Percentiles rank a stretch among this genome's conserved stretches.
Evolutionary conservation across 331 rosid genomes (phyloP).

Genomic region (Malus hybrid): DNA sequence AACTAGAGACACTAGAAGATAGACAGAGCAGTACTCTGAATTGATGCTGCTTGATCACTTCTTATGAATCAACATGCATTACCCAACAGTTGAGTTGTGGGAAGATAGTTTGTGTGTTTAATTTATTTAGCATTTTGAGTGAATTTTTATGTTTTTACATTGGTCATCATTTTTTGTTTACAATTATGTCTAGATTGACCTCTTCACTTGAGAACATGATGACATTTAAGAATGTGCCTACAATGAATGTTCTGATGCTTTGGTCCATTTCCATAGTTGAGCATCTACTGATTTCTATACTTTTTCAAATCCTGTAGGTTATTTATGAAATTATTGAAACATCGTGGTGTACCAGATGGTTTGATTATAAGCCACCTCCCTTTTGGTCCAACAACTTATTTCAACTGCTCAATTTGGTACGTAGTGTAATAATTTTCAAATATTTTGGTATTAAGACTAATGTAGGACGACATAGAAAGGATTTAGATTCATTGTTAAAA

Average conservation of each 20-base stretch:
- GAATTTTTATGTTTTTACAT: not conserved
- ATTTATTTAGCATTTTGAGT: not conserved
- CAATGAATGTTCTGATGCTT: not conserved
- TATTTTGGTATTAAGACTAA: not conserved
- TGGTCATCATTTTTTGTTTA: not conserved
- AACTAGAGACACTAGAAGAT: too few relatives aligned
- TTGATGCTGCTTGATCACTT: not conserved
- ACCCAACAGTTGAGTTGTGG: not conserved
- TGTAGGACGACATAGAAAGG: not conserved
- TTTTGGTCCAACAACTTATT: slow-evolving; percentile 90
- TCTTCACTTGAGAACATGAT: not conserved
- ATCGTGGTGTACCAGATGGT: slow-evolving; percentile 92
- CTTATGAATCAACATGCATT: not conserved
- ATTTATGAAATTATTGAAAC: slow-evolving; percentile 78
- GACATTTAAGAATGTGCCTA: not conserved
- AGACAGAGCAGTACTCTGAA: not conserved
- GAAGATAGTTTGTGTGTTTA: not conserved
- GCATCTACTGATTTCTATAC: not conserved
- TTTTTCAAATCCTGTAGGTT: slow-evolving; percentile 41
- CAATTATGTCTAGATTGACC: not conserved
- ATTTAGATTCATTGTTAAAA: too few relatives aligned
- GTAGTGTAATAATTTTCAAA: slow-evolving; percentile 16
- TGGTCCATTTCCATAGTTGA: not conserved
- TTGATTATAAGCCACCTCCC: slow-evolving; percentile 77
- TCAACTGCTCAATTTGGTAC: slow-evolving; percentile 75